A percentile compares a stretch with the other conserved stretches of the same genome.
phyloP scores from a whole-genome alignment of 169 alveolate genomes.

The Theileria sp. region DNA sequence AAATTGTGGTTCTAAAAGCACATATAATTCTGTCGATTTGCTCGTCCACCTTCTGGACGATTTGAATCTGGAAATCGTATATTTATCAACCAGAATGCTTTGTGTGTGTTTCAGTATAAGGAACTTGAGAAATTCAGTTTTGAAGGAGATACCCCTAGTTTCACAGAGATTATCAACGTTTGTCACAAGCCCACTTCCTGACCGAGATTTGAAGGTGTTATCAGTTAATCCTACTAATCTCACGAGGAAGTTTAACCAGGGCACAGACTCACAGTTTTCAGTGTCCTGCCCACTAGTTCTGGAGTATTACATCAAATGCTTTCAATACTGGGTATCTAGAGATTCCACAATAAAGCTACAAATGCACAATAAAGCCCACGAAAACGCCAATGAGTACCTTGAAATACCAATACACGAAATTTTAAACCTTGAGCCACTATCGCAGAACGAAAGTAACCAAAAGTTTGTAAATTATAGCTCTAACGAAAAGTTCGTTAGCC shows the following conservation, averaged over 20 bases:
- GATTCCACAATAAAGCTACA: constrained; percentile 50
- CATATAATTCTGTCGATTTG: constrained; percentile 72
- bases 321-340: constrained; percentile 28
- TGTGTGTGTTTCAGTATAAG: constrained; percentile 61
- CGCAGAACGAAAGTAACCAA: background rate
- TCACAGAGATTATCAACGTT: constrained; percentile 27
- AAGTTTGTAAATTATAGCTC: background rate
- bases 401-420: constrained; percentile 16
- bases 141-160: constrained; percentile 48
- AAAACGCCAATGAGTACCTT: background rate
- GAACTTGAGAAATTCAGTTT: constrained; percentile 15
- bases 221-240: constrained; percentile 4
- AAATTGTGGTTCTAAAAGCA: constrained; percentile 71
- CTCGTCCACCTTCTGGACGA: constrained; percentile 57
- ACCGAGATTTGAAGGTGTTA: constrained; percentile 10
- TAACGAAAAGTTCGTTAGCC: constrained; percentile 7
- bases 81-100: constrained; percentile 49
- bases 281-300: constrained; percentile 46
- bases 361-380: constrained; percentile 2
- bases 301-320: constrained; percentile 27
- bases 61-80: constrained; percentile 58
- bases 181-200: constrained; percentile 59
- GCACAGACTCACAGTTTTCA: constrained; percentile 6
- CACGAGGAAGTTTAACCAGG: constrained; percentile 21
- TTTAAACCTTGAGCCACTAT: background rate